Evolutionary conservation across 2,329 filamentous ascomycete genomes (phyloP), one percentile per base, ranked within the genome.

Genomic region (Calonectria crousiana): DNA sequence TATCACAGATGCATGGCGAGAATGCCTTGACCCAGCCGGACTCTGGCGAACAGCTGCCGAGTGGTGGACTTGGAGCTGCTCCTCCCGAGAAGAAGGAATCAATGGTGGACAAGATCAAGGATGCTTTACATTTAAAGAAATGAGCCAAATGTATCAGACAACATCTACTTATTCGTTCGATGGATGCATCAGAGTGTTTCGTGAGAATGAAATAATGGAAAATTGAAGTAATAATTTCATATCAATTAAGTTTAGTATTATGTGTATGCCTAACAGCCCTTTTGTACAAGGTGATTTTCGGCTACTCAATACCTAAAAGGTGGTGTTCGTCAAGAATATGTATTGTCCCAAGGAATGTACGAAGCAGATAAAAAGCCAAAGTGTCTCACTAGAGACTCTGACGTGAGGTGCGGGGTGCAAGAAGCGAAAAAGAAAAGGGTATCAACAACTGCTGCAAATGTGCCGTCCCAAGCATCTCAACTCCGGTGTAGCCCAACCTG

Each of bases 21-120:
- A 67, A 81, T 47, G 76, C 79, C 14, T 11, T 81, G 67, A 79
- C 77, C 6, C 68, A 79, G 34, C 74, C 78, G 28, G 77, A 78
- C 32, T 62, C 74, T 18, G 78, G 77, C 4, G 52, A 52, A 14
- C 73, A 78, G 41, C 44, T 34, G 6, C 6, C 41, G 47, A 30
- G 34, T 14, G 36, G 34, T 14, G 64, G 28, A 13, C 49, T 60
- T 5, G 69, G 67, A 10, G 47, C 51, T 20, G 47, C 60, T 28
- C 60, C 73, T 14, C 52, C 52, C 9, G 32, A 34, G 23, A 20
- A 69, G 14, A 65, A 76, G 10, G 44, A 78, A 44, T 78, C 80
- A 28, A 68, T 72, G 14, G 60, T 82, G 65, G 80, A 75, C 20
- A 82, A 82, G 68, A 78, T 81, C n/a, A 83, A 83, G 71, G 78